Evolutionary conservation across 192 early-diverging fungal genomes (phyloP), one percentile per base, ranked within the genome.

Genomic region (Umbelopsis vinacea): DNA sequence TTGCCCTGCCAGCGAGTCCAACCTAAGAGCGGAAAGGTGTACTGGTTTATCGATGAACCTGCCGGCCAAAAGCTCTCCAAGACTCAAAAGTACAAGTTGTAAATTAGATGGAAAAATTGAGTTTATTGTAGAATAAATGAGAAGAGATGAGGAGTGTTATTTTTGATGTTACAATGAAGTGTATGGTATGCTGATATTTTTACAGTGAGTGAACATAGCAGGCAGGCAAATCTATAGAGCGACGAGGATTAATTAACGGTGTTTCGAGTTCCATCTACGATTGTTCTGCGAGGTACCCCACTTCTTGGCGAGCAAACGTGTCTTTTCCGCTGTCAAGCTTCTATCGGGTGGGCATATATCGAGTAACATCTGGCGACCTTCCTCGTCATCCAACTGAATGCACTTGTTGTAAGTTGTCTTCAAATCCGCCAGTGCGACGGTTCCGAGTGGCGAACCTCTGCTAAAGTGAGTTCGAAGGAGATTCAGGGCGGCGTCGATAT

Each of bases 31-130:
- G 93, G 91, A 21, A 79, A 82, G 37, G 66, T 91, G 12, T 84
- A 79, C 68, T 96, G 94, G 94, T 93, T 95, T 60, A 71, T 96
- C 12, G 94, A 96, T 76, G 84, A 87, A 43, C 84, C 89, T 19
- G 91, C 93, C 8, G 84, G 86, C n/a, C 71, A 75, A 29, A 79
- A 78, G 40, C 66, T 90, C 35, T 63, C 57, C 10, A 63, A 63
- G 19, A 35, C 33, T 29, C 57, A 63, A 37, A 63, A 63, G 26
- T 63, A 63, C 26, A 63, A 63, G 57, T 33, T 63, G 14, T 63
- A n/a, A 17, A 63, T 29, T 63, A 63, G 33, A 63, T 38, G 3
- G 19, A 37, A 29, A 29, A 11, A 38, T 37, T 37, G 33, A 4
- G 11, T 63, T 57, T 57, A 35, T 29, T 63, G 33, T 63, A 35